Base-by-base conservation (phyloP, 2,329 filamentous ascomycete species). In the Elsinoe fawcettii region DNA sequence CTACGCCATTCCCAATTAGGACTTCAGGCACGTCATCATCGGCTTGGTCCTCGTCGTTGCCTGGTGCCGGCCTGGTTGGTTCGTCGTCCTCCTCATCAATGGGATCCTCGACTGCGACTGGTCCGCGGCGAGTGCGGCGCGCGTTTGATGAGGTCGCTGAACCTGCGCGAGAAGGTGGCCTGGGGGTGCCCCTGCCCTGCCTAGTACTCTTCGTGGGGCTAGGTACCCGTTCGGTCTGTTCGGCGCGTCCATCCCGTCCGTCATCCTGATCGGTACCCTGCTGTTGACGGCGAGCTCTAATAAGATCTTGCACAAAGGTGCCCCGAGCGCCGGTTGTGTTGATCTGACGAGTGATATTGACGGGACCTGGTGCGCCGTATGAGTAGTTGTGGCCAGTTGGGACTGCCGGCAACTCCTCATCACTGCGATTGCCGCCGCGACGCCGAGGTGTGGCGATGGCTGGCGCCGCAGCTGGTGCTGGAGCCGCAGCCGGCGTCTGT, bases 41-140 rank as follows among this genome's bases (percentile, higher is more conserved):
- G 14, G 9, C 34, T 3, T 37, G 5, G 14, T 5, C 5, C 9
- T 37, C 34, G 14, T 37, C 34, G 34, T n/a, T 12, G 5, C 14
- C 34, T 37, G 3, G 34, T n/a, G 14, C 14, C 11, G 34, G 34
- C 14, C 34, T 37, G 34, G 14, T 37, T 5, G 34, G 14, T n/a
- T 37, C 34, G 14, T 32, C 63, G 3, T 71, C 71, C 56, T 74
- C 71, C 0, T 65, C 63, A 27, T 71, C 71, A 47, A 75, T 74
- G 58, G 72, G 57, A 0, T 66, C 43, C 20, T 60, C 62, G 5
- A 53, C 49, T 18, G 25, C 16, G 8, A 53, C 20, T 6, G 49
- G 30, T 9, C 32, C 16, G 30, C 49, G 49, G 22, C 49, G 16
- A 3, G 12, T 53, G 8, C 3, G 51, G 37, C 36, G 39, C 36